Conservation (phyloP, 2,329 filamentous ascomycete genomes). For the Ilyonectria sp. region DNA sequence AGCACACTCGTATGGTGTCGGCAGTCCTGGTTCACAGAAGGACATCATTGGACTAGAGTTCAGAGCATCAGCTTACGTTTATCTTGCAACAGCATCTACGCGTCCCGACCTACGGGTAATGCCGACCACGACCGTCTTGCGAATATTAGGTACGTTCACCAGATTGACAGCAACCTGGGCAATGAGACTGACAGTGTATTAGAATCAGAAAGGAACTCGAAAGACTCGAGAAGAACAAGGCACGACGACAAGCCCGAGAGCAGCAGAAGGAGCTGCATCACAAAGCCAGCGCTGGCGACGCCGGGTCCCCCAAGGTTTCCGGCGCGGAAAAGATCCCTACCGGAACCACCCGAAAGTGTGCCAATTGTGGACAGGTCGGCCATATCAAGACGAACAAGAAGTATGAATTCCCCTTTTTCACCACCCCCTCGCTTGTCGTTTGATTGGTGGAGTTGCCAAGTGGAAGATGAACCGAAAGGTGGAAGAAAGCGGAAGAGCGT, state of each 20-base stretch:
- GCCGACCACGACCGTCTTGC: constrained; percentile 66
- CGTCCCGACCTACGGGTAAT: constrained; percentile 64
- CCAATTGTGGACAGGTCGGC: constrained; percentile 95
- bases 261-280: constrained; percentile 83
- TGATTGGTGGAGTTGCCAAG: constrained; percentile 52
- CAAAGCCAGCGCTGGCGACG: constrained; percentile 59
- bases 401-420: constrained; percentile 66
- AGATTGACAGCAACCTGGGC: not conserved
- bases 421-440: constrained; percentile 49
- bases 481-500: constrained; percentile 36
- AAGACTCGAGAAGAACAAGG: constrained; percentile 91
- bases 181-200: constrained; percentile 33
- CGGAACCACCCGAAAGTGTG: constrained; percentile 91
- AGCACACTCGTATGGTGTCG: constrained; percentile 43
- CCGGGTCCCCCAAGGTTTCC: constrained; percentile 64
- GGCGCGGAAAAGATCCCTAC: constrained; percentile 67
- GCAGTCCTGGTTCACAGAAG: constrained; percentile 47
- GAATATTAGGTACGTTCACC: constrained; percentile 55
- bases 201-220: constrained; percentile 76
- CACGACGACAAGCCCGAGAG: constrained; percentile 90
- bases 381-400: constrained; percentile 99
- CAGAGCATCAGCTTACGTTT: constrained; percentile 56
- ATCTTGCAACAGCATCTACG: constrained; percentile 64
- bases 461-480: constrained; percentile 33
- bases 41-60: constrained; percentile 55